Conservation (phyloP, 306 rosid genomes). For the Glycine soja region DNA sequence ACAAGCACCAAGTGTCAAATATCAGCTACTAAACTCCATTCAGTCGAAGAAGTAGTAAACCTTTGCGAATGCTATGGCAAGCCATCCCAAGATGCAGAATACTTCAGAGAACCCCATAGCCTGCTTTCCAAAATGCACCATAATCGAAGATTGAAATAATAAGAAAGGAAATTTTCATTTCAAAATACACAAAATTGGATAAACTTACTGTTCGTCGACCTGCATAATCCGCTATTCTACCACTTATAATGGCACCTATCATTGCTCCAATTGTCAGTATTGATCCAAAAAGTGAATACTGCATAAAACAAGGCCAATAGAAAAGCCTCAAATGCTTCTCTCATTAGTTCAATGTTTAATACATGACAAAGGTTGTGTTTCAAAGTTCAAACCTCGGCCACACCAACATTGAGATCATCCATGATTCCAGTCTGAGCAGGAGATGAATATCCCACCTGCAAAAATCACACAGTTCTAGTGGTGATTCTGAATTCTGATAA, state of each 20-base stretch:
- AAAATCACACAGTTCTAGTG: constrained; percentile 20
- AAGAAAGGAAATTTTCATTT: background rate
- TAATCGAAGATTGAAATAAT: constrained; percentile 30
- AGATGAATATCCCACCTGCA: constrained; percentile 88
- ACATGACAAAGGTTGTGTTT: background rate
- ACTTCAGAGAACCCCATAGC: constrained; percentile 75
- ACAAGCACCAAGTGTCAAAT: constrained; percentile 45
- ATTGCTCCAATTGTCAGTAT: constrained; percentile 88
- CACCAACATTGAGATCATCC: constrained; percentile 66
- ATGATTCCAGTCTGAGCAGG: constrained; percentile 77
- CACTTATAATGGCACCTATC: constrained; percentile 82
- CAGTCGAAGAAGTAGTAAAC: constrained; percentile 44
- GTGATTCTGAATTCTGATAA: background rate
- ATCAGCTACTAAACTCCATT: constrained; percentile 22
- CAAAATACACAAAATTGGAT: background rate
- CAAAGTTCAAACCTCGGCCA: constrained; percentile 61
- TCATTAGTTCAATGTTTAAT: background rate
- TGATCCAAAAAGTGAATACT: constrained; percentile 87
- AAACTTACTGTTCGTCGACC: constrained; percentile 84
- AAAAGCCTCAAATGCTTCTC: background rate
- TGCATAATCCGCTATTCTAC: constrained; percentile 68
- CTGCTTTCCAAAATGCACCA: constrained; percentile 53
- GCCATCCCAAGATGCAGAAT: constrained; percentile 83
- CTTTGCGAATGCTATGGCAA: constrained; percentile 67
- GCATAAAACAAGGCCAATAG: constrained; percentile 27